Percentiles rank a stretch among this genome's conserved stretches.
These are phyloP conservation scores for Coemansia sp. DNA, from an alignment of 192 early-diverging fungal genomes.

Conservation along the genomic window DNA sequence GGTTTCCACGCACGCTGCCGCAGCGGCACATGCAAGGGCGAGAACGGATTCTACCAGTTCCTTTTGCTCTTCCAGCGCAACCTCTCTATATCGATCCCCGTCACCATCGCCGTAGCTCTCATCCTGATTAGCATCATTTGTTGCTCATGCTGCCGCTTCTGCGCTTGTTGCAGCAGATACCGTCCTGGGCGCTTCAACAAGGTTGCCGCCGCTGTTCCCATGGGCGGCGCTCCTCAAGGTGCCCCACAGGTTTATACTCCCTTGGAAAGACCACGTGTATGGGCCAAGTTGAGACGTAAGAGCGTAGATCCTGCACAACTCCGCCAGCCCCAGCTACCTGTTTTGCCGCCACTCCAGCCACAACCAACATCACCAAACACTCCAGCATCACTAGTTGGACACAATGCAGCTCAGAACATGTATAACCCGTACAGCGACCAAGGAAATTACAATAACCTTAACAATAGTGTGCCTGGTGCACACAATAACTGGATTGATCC, in stretches of 20 bases:
- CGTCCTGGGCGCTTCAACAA: conserved; percentile 13
- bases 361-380: neutral
- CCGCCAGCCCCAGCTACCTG: neutral
- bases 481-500: conserved; percentile 23
- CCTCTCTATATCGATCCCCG: conserved; percentile 49
- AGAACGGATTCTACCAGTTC: conserved; percentile 54
- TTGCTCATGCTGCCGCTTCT: conserved; percentile 43
- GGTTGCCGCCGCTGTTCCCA: neutral
- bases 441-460: neutral
- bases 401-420: too few species aligned
- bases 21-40: conserved; percentile 59
- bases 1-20: conserved; percentile 55
- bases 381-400: neutral
- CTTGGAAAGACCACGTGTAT: too few species aligned
- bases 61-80: conserved; percentile 52
- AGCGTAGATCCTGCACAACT: neutral
- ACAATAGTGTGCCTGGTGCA: neutral
- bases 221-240: neutral
- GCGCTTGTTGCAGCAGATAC: conserved; percentile 28
- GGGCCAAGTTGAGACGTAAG: neutral
- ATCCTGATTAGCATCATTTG: conserved; percentile 27
- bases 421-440: neutral
- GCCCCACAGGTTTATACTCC: neutral
- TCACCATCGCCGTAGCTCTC: conserved; percentile 44
- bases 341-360: neutral